Conservation (phyloP, 495 filamentous ascomycete genomes). For the Opeltia flavorubescens region DNA sequence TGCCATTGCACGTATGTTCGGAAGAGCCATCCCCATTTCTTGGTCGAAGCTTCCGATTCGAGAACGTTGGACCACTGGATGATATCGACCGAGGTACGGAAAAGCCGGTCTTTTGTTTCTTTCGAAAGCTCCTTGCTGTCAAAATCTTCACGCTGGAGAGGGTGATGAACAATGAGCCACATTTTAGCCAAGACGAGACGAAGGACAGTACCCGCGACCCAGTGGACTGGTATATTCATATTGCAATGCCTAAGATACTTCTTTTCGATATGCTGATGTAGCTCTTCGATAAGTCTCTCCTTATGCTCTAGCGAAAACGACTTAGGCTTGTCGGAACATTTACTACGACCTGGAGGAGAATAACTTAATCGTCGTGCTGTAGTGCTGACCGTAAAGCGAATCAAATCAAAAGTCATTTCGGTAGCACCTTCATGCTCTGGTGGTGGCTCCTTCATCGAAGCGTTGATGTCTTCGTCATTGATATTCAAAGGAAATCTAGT, state of each 20-base stretch:
- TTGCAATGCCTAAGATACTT: constrained; percentile 30
- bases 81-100: constrained; percentile 37
- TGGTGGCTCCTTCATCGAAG: constrained; percentile 43
- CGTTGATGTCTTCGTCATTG: constrained; percentile 60
- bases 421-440: constrained; percentile 43
- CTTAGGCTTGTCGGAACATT: constrained; percentile 12
- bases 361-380: constrained; percentile 22
- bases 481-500: constrained; percentile 59
- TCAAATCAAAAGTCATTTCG: constrained; percentile 67
- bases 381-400: constrained; percentile 33
- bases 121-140: constrained; percentile 25
- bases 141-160: constrained; percentile 19
- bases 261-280: constrained; percentile 27
- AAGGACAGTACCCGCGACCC: constrained; percentile 27
- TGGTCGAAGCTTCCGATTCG: constrained; percentile 29
- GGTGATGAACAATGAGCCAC: constrained; percentile 23
- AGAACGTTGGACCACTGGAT: constrained; percentile 40
- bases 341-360: constrained; percentile 11
- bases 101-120: constrained; percentile 56
- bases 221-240: constrained; percentile 24
- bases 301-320: constrained; percentile 27
- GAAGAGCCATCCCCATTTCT: constrained; percentile 46
- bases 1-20: constrained; percentile 50
- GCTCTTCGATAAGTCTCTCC: constrained; percentile 26
- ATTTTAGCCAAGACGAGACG: constrained; percentile 26